Evolutionary conservation across 768 basidiomycete species (phyloP).

Genomic region (Boletus tylopilopsis): DNA sequence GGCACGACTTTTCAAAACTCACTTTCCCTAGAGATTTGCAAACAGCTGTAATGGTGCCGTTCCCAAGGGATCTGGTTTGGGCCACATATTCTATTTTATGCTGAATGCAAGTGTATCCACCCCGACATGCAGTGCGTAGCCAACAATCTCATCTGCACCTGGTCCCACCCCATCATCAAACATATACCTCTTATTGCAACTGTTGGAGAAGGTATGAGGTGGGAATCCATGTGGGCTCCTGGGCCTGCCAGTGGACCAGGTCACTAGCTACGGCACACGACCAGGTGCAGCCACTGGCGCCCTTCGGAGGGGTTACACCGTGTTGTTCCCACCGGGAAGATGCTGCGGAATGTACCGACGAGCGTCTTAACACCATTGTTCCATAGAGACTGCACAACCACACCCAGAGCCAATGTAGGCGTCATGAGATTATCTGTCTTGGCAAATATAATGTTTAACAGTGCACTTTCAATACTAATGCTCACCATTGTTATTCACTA

Average conservation of each 20-base stretch:
- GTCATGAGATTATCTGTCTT: constrained; percentile 31
- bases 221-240: no score
- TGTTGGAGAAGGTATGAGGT: no score
- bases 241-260: no score
- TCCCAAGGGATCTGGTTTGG: constrained; percentile 87
- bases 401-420: constrained; percentile 59
- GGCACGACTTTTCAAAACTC: no score
- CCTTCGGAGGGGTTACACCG: no score
- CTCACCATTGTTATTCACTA: no score
- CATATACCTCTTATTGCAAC: constrained; percentile 77
- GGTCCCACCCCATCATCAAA: constrained; percentile 92
- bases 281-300: no score
- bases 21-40: no score
- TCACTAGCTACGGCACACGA: no score
- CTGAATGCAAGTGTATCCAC: constrained; percentile 87
- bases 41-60: constrained; percentile 84
- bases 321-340: constrained; percentile 54
- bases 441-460: background rate
- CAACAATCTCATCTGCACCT: constrained; percentile 74
- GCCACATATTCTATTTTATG: constrained; percentile 94
- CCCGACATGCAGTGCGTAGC: constrained; percentile 79
- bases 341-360: constrained; percentile 37
- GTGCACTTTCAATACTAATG: no score
- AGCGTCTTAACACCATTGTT: constrained; percentile 71
- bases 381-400: constrained; percentile 80